phyloP scores from a whole-genome alignment of 495 filamentous ascomycete species.

The Sabuloglossum arenarium region DNA sequence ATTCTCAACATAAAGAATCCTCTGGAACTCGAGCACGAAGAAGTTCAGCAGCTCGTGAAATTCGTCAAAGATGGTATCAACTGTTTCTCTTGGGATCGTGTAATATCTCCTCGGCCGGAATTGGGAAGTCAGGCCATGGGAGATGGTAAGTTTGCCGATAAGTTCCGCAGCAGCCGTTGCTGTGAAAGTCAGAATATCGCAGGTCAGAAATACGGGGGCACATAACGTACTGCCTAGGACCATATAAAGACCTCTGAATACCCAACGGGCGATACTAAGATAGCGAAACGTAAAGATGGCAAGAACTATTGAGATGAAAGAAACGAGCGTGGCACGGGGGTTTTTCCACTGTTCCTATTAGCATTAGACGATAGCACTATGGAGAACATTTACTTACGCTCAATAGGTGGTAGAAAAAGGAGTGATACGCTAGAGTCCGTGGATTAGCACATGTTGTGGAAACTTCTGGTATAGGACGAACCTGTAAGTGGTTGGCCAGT shows the following conservation, averaged over 20 bases:
- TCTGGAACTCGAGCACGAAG: constrained; percentile 89
- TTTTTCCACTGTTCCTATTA: constrained; percentile 34
- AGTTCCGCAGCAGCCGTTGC: constrained; percentile 60
- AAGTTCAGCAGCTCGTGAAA: constrained; percentile 89
- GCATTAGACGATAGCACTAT: neutral
- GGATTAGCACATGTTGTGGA: constrained; percentile 6
- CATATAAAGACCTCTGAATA: constrained; percentile 66
- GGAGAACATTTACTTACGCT: constrained; percentile 28
- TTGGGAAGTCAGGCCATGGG: constrained; percentile 61
- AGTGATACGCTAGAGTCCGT: constrained; percentile 53
- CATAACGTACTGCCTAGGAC: constrained; percentile 34
- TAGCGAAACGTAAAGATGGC: constrained; percentile 84
- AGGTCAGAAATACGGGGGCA: constrained; percentile 3
- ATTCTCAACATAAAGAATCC: constrained; percentile 89
- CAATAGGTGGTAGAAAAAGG: constrained; percentile 77
- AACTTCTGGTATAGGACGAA: constrained; percentile 17
- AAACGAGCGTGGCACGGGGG: constrained; percentile 64
- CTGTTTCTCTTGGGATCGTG: constrained; percentile 64
- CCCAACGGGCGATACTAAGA: constrained; percentile 68
- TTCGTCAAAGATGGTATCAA: constrained; percentile 65
- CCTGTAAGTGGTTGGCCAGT: constrained; percentile 78
- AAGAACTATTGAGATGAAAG: constrained; percentile 48
- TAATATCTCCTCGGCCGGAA: constrained; percentile 85
- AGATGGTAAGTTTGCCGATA: constrained; percentile 52
- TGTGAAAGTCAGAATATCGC: constrained; percentile 18